phyloP scores from a whole-genome alignment of 2,329 filamentous ascomycete genomes.

The Neonectria magnoliae region DNA sequence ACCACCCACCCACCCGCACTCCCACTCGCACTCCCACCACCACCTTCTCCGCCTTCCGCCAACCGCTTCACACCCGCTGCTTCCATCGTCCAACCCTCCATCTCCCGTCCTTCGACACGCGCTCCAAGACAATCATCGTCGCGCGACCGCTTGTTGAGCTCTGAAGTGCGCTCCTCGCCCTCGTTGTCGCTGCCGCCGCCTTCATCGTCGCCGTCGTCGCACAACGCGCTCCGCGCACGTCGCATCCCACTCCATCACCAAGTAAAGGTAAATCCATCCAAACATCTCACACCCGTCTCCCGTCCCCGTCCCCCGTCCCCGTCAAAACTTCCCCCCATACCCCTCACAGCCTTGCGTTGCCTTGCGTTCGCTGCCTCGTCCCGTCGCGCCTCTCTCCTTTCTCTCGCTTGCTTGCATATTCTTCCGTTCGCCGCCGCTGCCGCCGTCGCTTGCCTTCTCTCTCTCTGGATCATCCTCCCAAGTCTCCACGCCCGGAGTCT shows the following conservation, averaged over 20 bases:
- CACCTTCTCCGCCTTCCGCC: constrained; percentile 15
- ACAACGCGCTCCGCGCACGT: constrained; percentile 43
- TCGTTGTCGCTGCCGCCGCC: constrained; percentile 33
- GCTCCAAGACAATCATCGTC: constrained; percentile 24
- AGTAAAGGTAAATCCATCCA: constrained; percentile 38
- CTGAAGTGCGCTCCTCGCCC: constrained; percentile 25
- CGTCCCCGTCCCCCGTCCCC: constrained; percentile 5
- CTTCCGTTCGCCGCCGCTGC: constrained; percentile 24
- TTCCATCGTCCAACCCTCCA: constrained; percentile 40
- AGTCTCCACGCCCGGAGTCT: constrained; percentile 10
- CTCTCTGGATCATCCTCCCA: constrained; percentile 17
- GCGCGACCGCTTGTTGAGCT: constrained; percentile 35
- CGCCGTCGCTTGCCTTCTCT: constrained; percentile 8
- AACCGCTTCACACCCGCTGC: constrained; percentile 37
- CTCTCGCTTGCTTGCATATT: constrained; percentile 20
- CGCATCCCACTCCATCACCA: constrained; percentile 38
- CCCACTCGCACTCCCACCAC: constrained; percentile 18
- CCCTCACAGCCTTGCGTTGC: constrained; percentile 21
- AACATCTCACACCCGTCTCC: constrained; percentile 20
- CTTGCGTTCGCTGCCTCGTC: constrained; percentile 26
- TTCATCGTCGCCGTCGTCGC: constrained; percentile 33
- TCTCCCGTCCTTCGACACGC: constrained; percentile 16
- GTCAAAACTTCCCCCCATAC: constrained; percentile 5
- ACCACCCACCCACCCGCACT: constrained; percentile 22
- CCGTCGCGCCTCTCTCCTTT: constrained; percentile 20